These are phyloP conservation scores for Dactylellina sp. DNA, from an alignment of 2,329 filamentous ascomycete genomes.

Conservation along the genomic window DNA sequence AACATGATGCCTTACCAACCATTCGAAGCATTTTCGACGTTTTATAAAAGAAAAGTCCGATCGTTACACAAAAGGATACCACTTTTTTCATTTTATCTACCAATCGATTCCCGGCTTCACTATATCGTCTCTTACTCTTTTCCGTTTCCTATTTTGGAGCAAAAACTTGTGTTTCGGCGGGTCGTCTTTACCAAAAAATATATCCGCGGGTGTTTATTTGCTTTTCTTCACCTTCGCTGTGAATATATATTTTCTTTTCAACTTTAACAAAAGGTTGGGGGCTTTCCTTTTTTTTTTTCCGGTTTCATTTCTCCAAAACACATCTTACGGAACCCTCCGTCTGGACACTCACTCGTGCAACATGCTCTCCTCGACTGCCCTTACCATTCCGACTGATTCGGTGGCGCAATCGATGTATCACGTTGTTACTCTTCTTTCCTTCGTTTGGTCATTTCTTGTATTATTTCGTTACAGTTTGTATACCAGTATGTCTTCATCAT, in stretches of 20 bases:
- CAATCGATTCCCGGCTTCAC: no score
- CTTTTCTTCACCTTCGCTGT: constrained; percentile 47
- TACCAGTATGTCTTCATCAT: constrained; percentile 7
- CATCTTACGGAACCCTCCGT: constrained; percentile 32
- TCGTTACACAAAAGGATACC: constrained; percentile 38
- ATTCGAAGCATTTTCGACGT: constrained; percentile 61
- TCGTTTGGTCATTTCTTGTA: constrained; percentile 13
- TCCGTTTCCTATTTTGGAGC: constrained; percentile 40
- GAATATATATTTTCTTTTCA: constrained; percentile 34
- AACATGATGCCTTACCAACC: constrained; percentile 58
- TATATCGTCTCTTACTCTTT: background rate
- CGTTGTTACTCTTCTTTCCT: no score
- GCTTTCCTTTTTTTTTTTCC: constrained; percentile 16
- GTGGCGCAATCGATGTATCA: no score
- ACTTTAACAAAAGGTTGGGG: constrained; percentile 26
- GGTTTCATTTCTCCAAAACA: no score
- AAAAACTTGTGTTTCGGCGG: constrained; percentile 49
- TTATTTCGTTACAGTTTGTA: constrained; percentile 24
- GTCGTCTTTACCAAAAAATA: constrained; percentile 54
- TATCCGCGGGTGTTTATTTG: constrained; percentile 50
- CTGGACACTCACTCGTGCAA: constrained; percentile 47
- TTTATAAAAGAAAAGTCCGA: constrained; percentile 46
- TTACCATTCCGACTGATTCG: constrained; percentile 11
- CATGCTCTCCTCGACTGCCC: constrained; percentile 16
- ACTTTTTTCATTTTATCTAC: constrained; percentile 23